These are phyloP conservation scores for Amanita polypyramis DNA, from an alignment of 768 basidiomycete genomes.

Conservation along the genomic window DNA sequence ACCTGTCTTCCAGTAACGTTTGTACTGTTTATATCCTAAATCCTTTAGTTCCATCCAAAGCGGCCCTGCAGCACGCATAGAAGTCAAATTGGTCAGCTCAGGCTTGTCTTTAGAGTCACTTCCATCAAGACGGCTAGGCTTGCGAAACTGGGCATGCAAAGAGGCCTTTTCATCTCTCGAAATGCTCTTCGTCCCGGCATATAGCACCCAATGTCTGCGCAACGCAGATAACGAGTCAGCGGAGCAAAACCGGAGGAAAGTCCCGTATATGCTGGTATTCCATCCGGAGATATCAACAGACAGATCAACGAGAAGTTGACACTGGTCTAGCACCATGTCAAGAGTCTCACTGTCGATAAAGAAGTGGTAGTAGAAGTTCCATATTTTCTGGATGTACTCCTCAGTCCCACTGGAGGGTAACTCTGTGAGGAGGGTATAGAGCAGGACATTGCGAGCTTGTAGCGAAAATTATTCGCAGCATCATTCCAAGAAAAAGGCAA, in stretches of 20 bases:
- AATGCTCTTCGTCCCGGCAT: conserved; percentile 19
- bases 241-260: conserved; percentile 26
- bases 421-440: conserved; percentile 33
- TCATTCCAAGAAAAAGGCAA: not conserved
- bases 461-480: not conserved
- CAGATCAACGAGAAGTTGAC: conserved; percentile 23
- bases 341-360: conserved; percentile 28
- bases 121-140: conserved; percentile 12
- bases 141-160: conserved; percentile 14
- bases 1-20: conserved; percentile 32
- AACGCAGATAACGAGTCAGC: conserved; percentile 26
- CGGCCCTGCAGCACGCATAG: conserved; percentile 27
- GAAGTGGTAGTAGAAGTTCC: conserved; percentile 41
- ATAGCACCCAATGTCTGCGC: conserved; percentile 29
- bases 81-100: conserved; percentile 1
- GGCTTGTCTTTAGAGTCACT: too few species aligned
- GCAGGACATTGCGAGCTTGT: conserved; percentile 37
- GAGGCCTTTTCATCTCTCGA: conserved; percentile 13
- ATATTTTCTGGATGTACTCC: conserved; percentile 15
- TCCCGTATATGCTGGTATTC: conserved; percentile 27
- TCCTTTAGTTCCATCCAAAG: conserved; percentile 13
- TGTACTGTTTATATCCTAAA: conserved; percentile 13
- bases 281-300: conserved; percentile 25
- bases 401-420: not conserved
- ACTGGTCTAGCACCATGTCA: conserved; percentile 25